phyloP scores from a whole-genome alignment of 306 rosid species.

The Quercus ilex region DNA sequence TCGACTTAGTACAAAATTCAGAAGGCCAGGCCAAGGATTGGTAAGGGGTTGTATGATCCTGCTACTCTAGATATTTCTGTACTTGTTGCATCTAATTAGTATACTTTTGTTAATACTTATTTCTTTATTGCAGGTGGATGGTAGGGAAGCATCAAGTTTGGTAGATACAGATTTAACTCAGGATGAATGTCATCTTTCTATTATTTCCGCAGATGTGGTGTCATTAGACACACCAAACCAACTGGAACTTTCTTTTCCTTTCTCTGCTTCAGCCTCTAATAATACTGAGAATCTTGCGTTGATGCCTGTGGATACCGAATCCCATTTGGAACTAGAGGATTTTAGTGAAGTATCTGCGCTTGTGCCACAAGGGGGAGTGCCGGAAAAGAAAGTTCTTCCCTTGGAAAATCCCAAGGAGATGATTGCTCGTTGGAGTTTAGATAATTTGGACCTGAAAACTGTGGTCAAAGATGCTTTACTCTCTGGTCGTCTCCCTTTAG shows the following conservation, averaged over 20 bases:
- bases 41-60: slow-evolving; percentile 39
- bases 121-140: slow-evolving; percentile 52
- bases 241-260: slow-evolving; percentile 51
- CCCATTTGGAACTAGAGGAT: slow-evolving; percentile 49
- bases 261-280: slow-evolving; percentile 30
- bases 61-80: slow-evolving; percentile 15
- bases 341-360: slow-evolving; percentile 46
- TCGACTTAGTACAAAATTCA: slow-evolving; percentile 64
- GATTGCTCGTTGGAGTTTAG: slow-evolving; percentile 95
- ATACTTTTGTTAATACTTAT: slow-evolving; percentile 20
- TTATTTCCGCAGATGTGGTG: slow-evolving; percentile 42
- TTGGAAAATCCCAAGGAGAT: slow-evolving; percentile 84
- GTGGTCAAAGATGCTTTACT: slow-evolving; percentile 93
- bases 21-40: slow-evolving; percentile 69
- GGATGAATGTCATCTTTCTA: slow-evolving; percentile 55
- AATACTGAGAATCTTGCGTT: slow-evolving; percentile 53
- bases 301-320: slow-evolving; percentile 43
- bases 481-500: slow-evolving; percentile 95
- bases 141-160: slow-evolving; percentile 43
- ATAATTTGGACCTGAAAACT: slow-evolving; percentile 75
- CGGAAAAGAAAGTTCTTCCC: slow-evolving; percentile 49
- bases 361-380: slow-evolving; percentile 39
- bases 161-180: slow-evolving; percentile 40
- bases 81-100: neutral
- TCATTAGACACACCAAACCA: slow-evolving; percentile 47